These are phyloP conservation scores for Onygena corvina DNA, from an alignment of 2,329 filamentous ascomycete species.

Conservation along the genomic window DNA sequence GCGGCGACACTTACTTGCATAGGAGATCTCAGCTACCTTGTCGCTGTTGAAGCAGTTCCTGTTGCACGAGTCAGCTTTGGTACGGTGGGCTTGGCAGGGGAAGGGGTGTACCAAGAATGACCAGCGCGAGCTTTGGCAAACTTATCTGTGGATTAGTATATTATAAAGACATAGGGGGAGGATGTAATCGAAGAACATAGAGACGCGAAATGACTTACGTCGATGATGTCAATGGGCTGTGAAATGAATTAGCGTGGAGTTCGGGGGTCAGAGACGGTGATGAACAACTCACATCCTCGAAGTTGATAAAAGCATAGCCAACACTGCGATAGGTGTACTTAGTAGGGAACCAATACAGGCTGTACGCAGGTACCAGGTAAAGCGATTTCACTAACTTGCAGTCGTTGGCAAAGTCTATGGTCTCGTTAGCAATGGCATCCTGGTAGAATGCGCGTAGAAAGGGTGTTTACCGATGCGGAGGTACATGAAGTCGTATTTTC, in stretches of 20 bases:
- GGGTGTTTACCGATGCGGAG: constrained; percentile 56
- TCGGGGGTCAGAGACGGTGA: not conserved
- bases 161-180: no score
- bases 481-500: constrained; percentile 90
- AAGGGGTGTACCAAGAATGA: constrained; percentile 48
- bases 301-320: constrained; percentile 96
- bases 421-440: constrained; percentile 11
- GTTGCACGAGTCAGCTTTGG: constrained; percentile 6
- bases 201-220: constrained; percentile 38
- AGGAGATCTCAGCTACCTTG: constrained; percentile 82
- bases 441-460: not conserved
- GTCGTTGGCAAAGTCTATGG: constrained; percentile 60
- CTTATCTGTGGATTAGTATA: constrained; percentile 35
- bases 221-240: constrained; percentile 60
- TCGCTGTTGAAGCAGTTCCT: constrained; percentile 73
- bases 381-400: constrained; percentile 54
- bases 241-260: constrained; percentile 27
- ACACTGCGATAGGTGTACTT: constrained; percentile 46
- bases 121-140: constrained; percentile 61
- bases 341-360: constrained; percentile 1
- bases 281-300: constrained; percentile 53
- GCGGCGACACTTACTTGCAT: constrained; percentile 59
- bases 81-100: not conserved
- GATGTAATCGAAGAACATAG: constrained; percentile 6
- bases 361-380: not conserved